Percentiles rank a stretch among this genome's conserved stretches.
phyloP scores from a whole-genome alignment of 495 filamentous ascomycete species.

The Friedmanniomyces simplex region DNA sequence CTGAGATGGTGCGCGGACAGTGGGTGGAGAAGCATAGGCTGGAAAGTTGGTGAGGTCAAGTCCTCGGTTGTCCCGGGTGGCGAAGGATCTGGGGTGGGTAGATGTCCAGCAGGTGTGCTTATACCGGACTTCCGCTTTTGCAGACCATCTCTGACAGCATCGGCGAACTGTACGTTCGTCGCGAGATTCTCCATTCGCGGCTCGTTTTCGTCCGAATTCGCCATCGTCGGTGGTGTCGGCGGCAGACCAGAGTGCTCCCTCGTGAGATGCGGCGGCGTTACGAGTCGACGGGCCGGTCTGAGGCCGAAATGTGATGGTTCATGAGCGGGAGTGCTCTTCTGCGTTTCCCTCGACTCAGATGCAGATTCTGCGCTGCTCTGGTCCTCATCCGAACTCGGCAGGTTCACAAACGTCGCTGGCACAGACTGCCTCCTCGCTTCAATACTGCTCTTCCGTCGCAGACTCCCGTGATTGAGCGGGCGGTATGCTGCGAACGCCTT shows the following conservation, averaged over 20 bases:
- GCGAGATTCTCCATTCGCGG: neutral
- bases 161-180: slow-evolving; percentile 7
- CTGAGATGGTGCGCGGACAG: neutral
- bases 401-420: neutral
- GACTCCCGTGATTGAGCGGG: neutral
- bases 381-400: slow-evolving; percentile 5
- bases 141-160: slow-evolving; percentile 18
- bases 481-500: slow-evolving; percentile 1
- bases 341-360: neutral
- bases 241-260: slow-evolving; percentile 12
- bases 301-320: neutral
- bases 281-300: neutral
- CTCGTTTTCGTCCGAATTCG: slow-evolving; percentile 5
- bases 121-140: slow-evolving; percentile 21
- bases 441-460: neutral
- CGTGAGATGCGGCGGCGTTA: slow-evolving; percentile 2
- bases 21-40: neutral
- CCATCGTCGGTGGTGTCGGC: slow-evolving; percentile 20
- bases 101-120: slow-evolving; percentile 25
- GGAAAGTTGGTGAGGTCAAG: slow-evolving; percentile 9
- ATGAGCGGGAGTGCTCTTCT: neutral
- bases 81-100: slow-evolving; percentile 29
- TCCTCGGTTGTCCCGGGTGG: slow-evolving; percentile 26
- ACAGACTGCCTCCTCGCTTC: neutral
- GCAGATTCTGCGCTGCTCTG: neutral